A percentile compares a stretch with the other conserved stretches of the same genome.
Evolutionary conservation across 164 flowering plant species (phyloP).

Genomic region (Vitis rupestris): DNA sequence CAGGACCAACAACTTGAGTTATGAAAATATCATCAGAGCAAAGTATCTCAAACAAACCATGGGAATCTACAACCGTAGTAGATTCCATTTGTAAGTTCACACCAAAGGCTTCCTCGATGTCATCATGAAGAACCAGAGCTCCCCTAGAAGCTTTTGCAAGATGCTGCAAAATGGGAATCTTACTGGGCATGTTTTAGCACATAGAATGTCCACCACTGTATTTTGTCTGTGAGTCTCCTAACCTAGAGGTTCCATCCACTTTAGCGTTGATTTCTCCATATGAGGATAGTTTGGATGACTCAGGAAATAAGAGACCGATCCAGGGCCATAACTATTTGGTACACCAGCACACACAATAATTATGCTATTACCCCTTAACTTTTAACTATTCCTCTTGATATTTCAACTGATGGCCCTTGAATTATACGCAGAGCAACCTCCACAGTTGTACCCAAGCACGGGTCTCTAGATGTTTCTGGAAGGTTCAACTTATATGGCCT

Average conservation of each 20-base stretch:
- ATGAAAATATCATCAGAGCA: constrained; percentile 16
- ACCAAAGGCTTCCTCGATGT: constrained; percentile 97
- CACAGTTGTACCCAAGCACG: constrained; percentile 87
- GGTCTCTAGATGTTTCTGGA: constrained; percentile 84
- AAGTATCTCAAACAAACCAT: constrained; percentile 82
- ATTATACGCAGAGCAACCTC: constrained; percentile 88
- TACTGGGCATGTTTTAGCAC: constrained; percentile 97
- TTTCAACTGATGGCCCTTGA: constrained; percentile 88
- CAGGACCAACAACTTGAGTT: too few relatives aligned
- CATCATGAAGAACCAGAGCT: constrained; percentile 88
- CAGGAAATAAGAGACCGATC: constrained; percentile 85
- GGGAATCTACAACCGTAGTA: constrained; percentile 76
- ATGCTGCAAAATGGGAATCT: constrained; percentile 82
- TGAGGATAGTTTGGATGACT: constrained; percentile 90
- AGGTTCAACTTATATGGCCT: constrained; percentile 65
- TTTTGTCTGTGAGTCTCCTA: constrained; percentile 64
- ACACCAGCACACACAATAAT: constrained; percentile 93
- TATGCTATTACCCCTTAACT: constrained; percentile 53
- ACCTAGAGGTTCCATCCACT: constrained; percentile 95
- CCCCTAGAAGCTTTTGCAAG: constrained; percentile 95
- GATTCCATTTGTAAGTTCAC: constrained; percentile 91
- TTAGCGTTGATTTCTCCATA: constrained; percentile 82
- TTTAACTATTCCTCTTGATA: constrained; percentile 43
- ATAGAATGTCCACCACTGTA: constrained; percentile 80
- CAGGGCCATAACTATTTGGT: constrained; percentile 92